A percentile compares a stretch with the other conserved stretches of the same genome.
phyloP scores from a whole-genome alignment of 108 stramenopile genomes.

The Discostella pseudostelligera region DNA sequence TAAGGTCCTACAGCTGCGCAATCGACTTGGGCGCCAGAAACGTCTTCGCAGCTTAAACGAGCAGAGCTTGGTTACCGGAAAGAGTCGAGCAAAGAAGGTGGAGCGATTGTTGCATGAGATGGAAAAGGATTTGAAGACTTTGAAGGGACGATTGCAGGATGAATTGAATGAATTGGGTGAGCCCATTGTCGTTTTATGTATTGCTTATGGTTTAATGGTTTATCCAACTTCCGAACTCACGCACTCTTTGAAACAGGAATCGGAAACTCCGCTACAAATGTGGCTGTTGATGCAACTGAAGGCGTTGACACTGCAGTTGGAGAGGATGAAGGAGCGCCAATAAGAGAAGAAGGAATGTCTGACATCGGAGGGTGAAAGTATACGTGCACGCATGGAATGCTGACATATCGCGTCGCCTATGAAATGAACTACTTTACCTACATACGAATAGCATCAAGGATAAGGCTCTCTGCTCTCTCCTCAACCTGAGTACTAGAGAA shows the following conservation, averaged over 20 bases:
- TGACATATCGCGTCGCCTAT: no score
- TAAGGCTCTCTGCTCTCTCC: no score
- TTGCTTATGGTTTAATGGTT: not conserved
- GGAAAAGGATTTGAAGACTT: conserved; percentile 71
- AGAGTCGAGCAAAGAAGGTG: conserved; percentile 56
- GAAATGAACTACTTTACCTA: no score
- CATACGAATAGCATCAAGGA: no score
- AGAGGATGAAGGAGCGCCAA: no score
- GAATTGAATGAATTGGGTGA: conserved; percentile 70
- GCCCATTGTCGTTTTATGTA: not conserved
- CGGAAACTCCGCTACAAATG: not conserved
- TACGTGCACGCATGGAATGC: no score
- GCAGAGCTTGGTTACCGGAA: conserved; percentile 45
- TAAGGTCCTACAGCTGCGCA: conserved; percentile 60
- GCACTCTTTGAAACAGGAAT: conserved; percentile 4
- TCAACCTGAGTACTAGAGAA: no score
- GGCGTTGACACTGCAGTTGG: no score
- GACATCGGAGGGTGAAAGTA: no score
- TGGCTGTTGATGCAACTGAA: no score
- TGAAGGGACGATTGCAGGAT: conserved; percentile 63
- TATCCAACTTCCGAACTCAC: not conserved
- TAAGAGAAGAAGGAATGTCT: no score
- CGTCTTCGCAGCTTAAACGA: conserved; percentile 71
- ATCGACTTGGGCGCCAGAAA: conserved; percentile 67
- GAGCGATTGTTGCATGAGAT: conserved; percentile 74